A percentile compares a stretch with the other conserved stretches of the same genome.
Conservation (phyloP, 2,329 filamentous ascomycete genomes). For the Parafenestella ontariensis region DNA sequence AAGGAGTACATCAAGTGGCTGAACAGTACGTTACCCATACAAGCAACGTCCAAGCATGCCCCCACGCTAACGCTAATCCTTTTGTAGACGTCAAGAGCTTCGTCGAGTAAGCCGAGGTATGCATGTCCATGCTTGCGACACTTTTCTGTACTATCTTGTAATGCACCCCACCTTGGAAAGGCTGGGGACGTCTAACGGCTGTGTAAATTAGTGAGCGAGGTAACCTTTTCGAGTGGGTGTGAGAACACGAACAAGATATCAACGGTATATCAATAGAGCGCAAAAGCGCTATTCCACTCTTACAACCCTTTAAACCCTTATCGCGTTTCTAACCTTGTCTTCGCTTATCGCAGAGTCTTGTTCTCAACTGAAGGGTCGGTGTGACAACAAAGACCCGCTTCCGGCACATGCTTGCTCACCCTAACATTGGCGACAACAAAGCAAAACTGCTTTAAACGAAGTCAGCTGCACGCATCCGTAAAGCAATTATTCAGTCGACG, state of each 20-base stretch:
- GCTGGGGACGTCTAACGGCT: conserved; percentile 19
- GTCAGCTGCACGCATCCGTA: conserved; percentile 29
- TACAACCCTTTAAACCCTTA: not conserved
- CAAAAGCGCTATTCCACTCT: conserved; percentile 33
- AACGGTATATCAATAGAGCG: conserved; percentile 15
- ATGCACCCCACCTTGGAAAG: conserved; percentile 15
- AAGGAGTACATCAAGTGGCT: conserved; percentile 94
- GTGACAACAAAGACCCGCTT: conserved; percentile 17
- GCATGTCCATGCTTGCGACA: conserved; percentile 6
- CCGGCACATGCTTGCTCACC: conserved; percentile 22
- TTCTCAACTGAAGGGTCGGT: not conserved
- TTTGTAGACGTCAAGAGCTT: conserved; percentile 78
- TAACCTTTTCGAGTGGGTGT: conserved; percentile 10
- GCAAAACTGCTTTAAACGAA: conserved; percentile 4
- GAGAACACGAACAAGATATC: conserved; percentile 16
- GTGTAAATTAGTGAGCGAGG: conserved; percentile 37
- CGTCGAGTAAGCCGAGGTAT: conserved; percentile 61
- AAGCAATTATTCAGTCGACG: conserved; percentile 17
- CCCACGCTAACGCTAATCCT: conserved; percentile 24
- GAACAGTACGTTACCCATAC: conserved; percentile 54
- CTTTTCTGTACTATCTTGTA: conserved; percentile 29
- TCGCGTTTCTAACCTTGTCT: not conserved
- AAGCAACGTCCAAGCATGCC: not conserved
- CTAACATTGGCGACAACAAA: conserved; percentile 22
- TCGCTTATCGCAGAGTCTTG: not conserved